A percentile compares a stretch with the other conserved stretches of the same genome.
These are phyloP conservation scores for Globisporangium uncinulatum DNA, from an alignment of 352 stramenopile species.

Conservation along the genomic window DNA sequence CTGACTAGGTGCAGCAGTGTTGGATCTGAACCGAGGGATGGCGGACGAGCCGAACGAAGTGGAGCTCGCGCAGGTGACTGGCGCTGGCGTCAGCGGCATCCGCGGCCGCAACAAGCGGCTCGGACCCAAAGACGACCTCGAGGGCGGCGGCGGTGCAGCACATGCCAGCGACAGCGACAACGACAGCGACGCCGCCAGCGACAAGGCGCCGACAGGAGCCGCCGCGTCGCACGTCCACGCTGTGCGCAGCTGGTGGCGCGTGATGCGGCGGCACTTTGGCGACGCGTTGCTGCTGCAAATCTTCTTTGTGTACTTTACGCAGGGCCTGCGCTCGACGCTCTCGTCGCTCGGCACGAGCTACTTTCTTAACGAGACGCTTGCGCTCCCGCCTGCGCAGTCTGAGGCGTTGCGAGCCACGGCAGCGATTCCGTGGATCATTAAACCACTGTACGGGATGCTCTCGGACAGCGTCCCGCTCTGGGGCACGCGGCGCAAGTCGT, in stretches of 20 bases:
- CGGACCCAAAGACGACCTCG: constrained; percentile 9
- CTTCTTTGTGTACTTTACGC: constrained; percentile 83
- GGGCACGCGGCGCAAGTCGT: constrained; percentile 72
- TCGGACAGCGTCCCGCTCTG: constrained; percentile 73
- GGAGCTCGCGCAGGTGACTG: constrained; percentile 6
- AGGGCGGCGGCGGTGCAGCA: constrained; percentile 12
- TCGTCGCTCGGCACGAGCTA: constrained; percentile 76
- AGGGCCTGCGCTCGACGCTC: constrained; percentile 68
- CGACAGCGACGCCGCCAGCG: constrained; percentile 6
- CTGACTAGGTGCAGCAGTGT: background rate
- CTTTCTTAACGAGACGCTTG: constrained; percentile 75
- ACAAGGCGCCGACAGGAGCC: constrained; percentile 2
- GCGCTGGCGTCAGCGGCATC: constrained; percentile 31
- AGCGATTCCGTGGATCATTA: constrained; percentile 79
- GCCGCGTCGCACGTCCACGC: constrained; percentile 24
- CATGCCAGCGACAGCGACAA: constrained; percentile 7
- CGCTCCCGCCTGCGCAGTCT: constrained; percentile 53
- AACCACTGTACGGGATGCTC: constrained; percentile 72
- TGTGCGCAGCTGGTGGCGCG: constrained; percentile 49
- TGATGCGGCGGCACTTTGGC: constrained; percentile 61
- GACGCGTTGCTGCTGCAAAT: constrained; percentile 68
- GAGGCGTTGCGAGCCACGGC: constrained; percentile 60
- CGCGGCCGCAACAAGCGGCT: constrained; percentile 53
- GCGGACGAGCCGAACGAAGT: constrained; percentile 30
- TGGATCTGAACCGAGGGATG: constrained; percentile 11